Conservation (phyloP, 192 early-diverging fungal species). For the Helicostylum pulchrum region DNA sequence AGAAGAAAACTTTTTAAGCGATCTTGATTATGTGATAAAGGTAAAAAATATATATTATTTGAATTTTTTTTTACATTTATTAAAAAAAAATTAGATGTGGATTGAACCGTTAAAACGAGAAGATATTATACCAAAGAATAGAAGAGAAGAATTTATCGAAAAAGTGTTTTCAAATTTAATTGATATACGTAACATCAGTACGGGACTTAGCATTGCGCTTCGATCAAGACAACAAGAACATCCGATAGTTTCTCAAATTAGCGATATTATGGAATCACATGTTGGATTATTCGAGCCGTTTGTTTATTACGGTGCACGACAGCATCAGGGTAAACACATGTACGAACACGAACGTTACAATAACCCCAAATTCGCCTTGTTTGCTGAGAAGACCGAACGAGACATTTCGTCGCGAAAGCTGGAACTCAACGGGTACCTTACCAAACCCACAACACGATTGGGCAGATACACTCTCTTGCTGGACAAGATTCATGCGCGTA, state of each 20-base stretch:
- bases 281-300: constrained; percentile 71
- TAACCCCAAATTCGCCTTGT: constrained; percentile 65
- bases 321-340: constrained; percentile 75
- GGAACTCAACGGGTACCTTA: constrained; percentile 82
- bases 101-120: constrained; percentile 59
- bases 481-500: constrained; percentile 72
- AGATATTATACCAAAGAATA: constrained; percentile 63
- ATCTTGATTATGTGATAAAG: constrained; percentile 76
- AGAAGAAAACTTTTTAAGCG: constrained; percentile 86
- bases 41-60: constrained; percentile 48
- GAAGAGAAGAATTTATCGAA: constrained; percentile 70
- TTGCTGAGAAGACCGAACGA: constrained; percentile 76
- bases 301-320: constrained; percentile 81
- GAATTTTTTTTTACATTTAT: no score
- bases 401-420: constrained; percentile 75
- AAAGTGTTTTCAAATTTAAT: constrained; percentile 75
- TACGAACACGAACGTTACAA: constrained; percentile 73
- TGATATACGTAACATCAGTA: constrained; percentile 62
- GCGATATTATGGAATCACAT: constrained; percentile 78
- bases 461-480: constrained; percentile 84
- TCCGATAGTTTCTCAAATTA: constrained; percentile 75
- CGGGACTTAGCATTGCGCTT: constrained; percentile 55
- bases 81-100: constrained; percentile 45
- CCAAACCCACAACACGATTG: constrained; percentile 79
- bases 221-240: constrained; percentile 62